Conservation (phyloP, 805 yeast species). For the Saccharomycopsis microspora region DNA sequence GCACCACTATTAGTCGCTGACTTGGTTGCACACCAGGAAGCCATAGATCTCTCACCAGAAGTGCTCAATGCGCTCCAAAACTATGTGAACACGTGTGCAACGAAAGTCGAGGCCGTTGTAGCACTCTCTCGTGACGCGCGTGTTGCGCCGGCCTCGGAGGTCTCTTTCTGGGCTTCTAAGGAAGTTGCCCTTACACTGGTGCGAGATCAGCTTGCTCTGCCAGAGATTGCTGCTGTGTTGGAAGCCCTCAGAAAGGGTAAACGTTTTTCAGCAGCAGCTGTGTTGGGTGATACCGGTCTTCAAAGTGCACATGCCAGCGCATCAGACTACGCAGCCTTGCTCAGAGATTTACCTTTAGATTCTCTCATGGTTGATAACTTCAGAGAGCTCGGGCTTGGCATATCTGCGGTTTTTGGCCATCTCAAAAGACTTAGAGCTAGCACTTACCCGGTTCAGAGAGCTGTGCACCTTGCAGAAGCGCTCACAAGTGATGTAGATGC, state of each 20-base stretch:
- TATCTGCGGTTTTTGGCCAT: constrained; percentile 43
- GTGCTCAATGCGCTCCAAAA: too few relatives aligned
- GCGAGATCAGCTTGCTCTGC: constrained; percentile 43
- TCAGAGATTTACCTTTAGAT: constrained; percentile 60
- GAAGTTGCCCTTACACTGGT: constrained; percentile 48
- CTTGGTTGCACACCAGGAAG: too few relatives aligned
- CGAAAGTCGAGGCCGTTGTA: too few relatives aligned
- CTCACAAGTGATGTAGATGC: constrained; percentile 44
- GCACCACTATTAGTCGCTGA: too few relatives aligned
- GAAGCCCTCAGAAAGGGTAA: constrained; percentile 56
- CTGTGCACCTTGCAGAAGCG: constrained; percentile 55
- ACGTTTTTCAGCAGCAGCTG: constrained; percentile 68
- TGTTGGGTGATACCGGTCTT: constrained; percentile 62
- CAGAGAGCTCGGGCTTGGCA: constrained; percentile 31
- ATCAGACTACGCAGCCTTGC: constrained; percentile 44
- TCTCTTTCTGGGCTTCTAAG: constrained; percentile 61
- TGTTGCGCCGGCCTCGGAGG: too few relatives aligned
- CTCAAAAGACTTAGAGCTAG: constrained; percentile 50
- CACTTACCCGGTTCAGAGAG: constrained; percentile 52
- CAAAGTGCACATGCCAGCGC: constrained; percentile 40
- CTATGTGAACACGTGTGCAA: too few relatives aligned
- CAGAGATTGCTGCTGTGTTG: constrained; percentile 45
- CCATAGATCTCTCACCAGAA: too few relatives aligned
- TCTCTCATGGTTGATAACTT: constrained; percentile 41
- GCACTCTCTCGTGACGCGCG: too few relatives aligned